phyloP scores from a whole-genome alignment of 139 green algal species.

The Volvox africanus region DNA sequence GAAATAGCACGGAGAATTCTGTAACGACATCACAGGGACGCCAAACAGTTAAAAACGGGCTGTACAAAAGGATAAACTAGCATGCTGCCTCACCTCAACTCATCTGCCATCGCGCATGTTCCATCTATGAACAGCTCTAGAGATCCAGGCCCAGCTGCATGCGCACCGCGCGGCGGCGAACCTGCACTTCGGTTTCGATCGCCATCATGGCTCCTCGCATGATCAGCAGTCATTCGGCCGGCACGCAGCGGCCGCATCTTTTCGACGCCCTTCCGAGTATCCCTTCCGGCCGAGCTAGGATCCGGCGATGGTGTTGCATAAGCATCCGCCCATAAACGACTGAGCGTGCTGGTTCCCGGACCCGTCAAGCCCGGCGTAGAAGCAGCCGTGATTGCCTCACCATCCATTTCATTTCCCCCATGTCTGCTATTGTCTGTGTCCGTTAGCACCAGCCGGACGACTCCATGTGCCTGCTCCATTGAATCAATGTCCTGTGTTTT shows the following conservation, averaged over 20 bases:
- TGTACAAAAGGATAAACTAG: neutral
- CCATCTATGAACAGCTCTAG: slow-evolving; percentile 27
- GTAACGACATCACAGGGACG: no score
- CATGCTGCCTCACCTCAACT: neutral
- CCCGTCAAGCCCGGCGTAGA: neutral
- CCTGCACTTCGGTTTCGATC: neutral
- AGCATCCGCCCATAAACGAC: neutral
- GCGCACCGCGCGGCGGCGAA: neutral
- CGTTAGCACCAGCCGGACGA: neutral
- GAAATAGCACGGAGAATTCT: no score
- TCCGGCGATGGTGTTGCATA: neutral
- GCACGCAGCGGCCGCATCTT: neutral
- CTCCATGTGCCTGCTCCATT: neutral
- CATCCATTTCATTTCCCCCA: neutral
- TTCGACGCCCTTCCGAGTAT: neutral
- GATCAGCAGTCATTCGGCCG: neutral
- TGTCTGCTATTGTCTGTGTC: no score
- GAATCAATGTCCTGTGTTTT: neutral
- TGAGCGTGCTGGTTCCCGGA: neutral
- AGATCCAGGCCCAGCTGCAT: neutral
- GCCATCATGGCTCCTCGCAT: neutral
- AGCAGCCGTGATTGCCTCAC: neutral
- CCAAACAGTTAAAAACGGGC: no score
- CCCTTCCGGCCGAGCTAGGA: neutral
- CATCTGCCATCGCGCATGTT: neutral